Percentiles rank a stretch among this genome's conserved stretches.
These are phyloP conservation scores for Penicillium argentinense DNA, from an alignment of 495 filamentous ascomycete species.

Conservation along the genomic window DNA sequence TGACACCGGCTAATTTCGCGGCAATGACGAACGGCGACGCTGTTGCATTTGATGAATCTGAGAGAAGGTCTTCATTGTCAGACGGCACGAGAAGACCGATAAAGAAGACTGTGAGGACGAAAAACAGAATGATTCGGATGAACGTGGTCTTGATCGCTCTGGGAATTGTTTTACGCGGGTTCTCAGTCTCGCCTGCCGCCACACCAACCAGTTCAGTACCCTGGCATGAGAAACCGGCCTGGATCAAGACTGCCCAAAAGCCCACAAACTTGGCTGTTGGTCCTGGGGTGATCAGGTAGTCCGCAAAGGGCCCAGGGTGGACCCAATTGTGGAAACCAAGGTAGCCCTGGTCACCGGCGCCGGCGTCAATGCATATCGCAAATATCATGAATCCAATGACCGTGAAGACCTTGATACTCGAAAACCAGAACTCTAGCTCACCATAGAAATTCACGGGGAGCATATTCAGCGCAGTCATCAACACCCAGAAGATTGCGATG, in stretches of 20 bases:
- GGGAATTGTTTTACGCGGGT: constrained; percentile 60
- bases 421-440: constrained; percentile 61
- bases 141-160: constrained; percentile 66
- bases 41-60: constrained; percentile 23
- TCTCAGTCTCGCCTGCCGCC: constrained; percentile 63
- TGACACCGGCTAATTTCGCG: constrained; percentile 56
- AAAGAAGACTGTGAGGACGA: constrained; percentile 62
- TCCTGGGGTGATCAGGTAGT: constrained; percentile 60
- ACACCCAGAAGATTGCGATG: constrained; percentile 64
- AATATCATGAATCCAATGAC: constrained; percentile 48
- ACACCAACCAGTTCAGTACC: constrained; percentile 65
- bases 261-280: constrained; percentile 44
- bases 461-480: constrained; percentile 60
- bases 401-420: constrained; percentile 54
- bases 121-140: constrained; percentile 65
- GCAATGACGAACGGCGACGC: constrained; percentile 57
- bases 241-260: constrained; percentile 36
- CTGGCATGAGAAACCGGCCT: constrained; percentile 63
- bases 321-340: constrained; percentile 61
- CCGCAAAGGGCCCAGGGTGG: constrained; percentile 58
- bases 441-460: constrained; percentile 50
- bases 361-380: constrained; percentile 48
- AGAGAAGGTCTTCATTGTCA: constrained; percentile 23
- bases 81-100: constrained; percentile 63
- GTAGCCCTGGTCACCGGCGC: constrained; percentile 55